Evolutionary conservation across 768 basidiomycete genomes (phyloP), one percentile per base, ranked within the genome.

Genomic region (Fibroporia radiculosa): DNA sequence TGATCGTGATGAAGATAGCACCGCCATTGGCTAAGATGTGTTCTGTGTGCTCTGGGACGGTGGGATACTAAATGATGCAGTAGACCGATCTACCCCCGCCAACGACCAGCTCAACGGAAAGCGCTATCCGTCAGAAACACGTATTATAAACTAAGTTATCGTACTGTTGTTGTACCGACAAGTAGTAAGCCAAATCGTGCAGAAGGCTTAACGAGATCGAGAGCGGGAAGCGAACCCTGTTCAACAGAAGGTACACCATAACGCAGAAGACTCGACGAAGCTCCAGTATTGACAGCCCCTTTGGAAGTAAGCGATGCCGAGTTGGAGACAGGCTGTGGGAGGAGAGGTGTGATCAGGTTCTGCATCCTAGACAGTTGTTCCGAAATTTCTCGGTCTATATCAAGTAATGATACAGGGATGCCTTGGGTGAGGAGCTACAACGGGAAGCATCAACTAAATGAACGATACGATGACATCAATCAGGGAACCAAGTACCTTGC

Each of bases 171-270:
- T 52, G 66, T 71, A 42, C 76, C 81, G 46, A 85, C 70, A 45
- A 88, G 69, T 36, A 91, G 64, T 56, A 89, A 66, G 13, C 84
- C 84, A 63, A 91, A 87, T 46, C 88, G 72, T 33, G 83, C 71
- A 31, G 80, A 78, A 14, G 85, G 77, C 51, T 83, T 85, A 18
- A 79, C 82, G 25, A 84, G 60, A 29, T 82, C 75, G 33, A 87
- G 57, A 23, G 78, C 74, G 28, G 79, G 64, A 40, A 78, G 72
- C 55, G 78, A 77, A 20, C 73, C 68, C 48, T 75, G 68, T 39
- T 81, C 78, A 29, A 66, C 52, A 13, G 62, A 54, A 45, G 84
- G 79, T 22, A 67, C 59, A 4, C 81, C 82, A 47, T 72, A 70
- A 24, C 67, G 69, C 47, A 82, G 63, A 24, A 83, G 64, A 44